Percentiles rank a stretch among this genome's conserved stretches.
These are phyloP conservation scores for Scheffersomyces ergatensis DNA, from an alignment of 805 yeast species.

Conservation along the genomic window DNA sequence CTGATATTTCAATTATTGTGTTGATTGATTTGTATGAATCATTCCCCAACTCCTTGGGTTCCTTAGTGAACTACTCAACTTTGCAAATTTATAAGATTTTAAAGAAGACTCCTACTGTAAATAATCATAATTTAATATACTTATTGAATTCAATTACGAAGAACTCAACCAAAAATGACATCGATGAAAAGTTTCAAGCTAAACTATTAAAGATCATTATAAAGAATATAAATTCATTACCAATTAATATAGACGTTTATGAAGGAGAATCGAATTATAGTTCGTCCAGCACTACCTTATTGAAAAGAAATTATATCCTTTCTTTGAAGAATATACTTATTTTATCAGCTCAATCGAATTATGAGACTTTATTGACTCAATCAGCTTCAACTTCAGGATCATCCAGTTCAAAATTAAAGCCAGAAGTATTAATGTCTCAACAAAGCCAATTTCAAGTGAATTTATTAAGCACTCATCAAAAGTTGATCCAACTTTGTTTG, in stretches of 20 bases:
- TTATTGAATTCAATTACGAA: slow-evolving; percentile 29
- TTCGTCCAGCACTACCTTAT: slow-evolving; percentile 17
- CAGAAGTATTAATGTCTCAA: slow-evolving; percentile 38
- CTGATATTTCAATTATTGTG: slow-evolving; percentile 25
- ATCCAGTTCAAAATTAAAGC: slow-evolving; percentile 39
- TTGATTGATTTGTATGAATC: slow-evolving; percentile 36
- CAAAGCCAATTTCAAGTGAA: slow-evolving; percentile 36
- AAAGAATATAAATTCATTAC: slow-evolving; percentile 21
- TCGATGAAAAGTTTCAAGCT: slow-evolving; percentile 38
- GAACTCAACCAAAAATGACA: slow-evolving; percentile 33
- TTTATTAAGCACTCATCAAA: slow-evolving; percentile 28
- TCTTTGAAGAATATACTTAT: slow-evolving; percentile 30
- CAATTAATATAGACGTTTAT: slow-evolving; percentile 15
- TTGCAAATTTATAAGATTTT: slow-evolving; percentile 37
- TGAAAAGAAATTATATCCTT: slow-evolving; percentile 30
- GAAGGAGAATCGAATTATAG: slow-evolving; percentile 12
- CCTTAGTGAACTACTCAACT: slow-evolving; percentile 32
- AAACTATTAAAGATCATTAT: slow-evolving; percentile 31
- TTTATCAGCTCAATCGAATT: slow-evolving; percentile 32
- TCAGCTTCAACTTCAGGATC: slow-evolving; percentile 28
- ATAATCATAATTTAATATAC: slow-evolving; percentile 22
- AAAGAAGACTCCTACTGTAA: slow-evolving; percentile 29
- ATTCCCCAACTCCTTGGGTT: slow-evolving; percentile 33
- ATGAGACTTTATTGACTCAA: slow-evolving; percentile 33
- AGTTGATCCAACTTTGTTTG: slow-evolving; percentile 25